phyloP scores from a whole-genome alignment of 805 yeast genomes.

The Tetrapisispora taiwanensis region DNA sequence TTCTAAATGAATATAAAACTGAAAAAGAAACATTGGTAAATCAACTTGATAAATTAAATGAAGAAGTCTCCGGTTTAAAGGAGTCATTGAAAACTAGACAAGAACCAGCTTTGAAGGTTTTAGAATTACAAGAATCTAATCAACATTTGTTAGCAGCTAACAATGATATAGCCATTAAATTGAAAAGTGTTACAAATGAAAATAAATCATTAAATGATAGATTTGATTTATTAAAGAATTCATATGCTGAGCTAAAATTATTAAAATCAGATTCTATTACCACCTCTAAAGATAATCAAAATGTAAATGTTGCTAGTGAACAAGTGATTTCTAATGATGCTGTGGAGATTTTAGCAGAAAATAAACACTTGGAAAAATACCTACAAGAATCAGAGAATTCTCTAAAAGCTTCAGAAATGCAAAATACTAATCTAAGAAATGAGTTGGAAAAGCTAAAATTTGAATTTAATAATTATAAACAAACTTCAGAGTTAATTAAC shows the following conservation, averaged over 20 bases:
- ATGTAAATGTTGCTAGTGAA: not conserved
- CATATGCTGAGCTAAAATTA: not conserved
- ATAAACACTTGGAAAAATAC: not conserved
- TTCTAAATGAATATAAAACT: not conserved
- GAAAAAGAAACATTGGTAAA: not conserved
- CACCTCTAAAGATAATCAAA: not conserved
- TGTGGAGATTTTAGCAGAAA: not conserved
- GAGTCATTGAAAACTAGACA: not conserved
- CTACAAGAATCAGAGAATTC: not conserved
- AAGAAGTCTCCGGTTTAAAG: not conserved
- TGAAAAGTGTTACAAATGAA: conserved; percentile 36
- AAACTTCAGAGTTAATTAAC: not conserved
- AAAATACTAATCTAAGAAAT: not conserved
- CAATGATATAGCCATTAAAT: not conserved
- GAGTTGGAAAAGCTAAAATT: not conserved
- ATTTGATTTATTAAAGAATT: conserved; percentile 33
- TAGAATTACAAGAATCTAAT: not conserved
- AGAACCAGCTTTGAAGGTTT: not conserved
- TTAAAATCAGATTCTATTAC: not conserved
- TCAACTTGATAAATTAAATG: not conserved
- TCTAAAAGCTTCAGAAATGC: not conserved
- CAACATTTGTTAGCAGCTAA: not conserved
- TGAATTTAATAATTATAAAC: not conserved
- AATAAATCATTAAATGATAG: conserved; percentile 35
- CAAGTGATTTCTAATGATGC: not conserved